Base-by-base conservation (phyloP, 352 stramenopile species). In the Globisporangium ultimum region DNA sequence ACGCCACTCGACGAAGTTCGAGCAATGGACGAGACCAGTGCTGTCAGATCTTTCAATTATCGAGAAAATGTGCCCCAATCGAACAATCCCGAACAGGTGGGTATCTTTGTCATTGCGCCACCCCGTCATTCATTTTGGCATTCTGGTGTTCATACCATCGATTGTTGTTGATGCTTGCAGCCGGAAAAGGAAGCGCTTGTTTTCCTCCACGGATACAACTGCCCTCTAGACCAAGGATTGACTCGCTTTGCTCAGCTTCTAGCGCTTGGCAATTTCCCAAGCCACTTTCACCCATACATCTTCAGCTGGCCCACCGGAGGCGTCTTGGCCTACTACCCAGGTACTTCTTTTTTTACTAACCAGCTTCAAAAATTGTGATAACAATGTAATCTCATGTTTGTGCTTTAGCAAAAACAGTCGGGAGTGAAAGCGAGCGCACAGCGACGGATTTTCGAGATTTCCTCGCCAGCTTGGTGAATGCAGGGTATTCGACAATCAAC, bases 261-360 rank as follows among this genome's bases (percentile, higher is more conserved):
- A 8, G 68, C 81, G 0, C 70, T 88, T 7, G 81, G 79, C 3
- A 76, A 89, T 34, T 91, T 91, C 43, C 81, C 81, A 0, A 70
- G 74, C 0, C 69, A 69, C 20, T 84, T 91, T 55, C 81, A 91
- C 36, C 81, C 81, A 28, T 89, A 81, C 48, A 68, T 91, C 2
- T 91, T 91, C 42, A 89, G 79, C 51, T 91, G 81, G 81, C 77
- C 81, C 0, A 91, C 73, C 28, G 81, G 75, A 28, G 76, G 78
- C 21, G 67, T 70, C 0, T 61, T 91, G 12, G 73, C 78, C 9
- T 91, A 88, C 51, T 88, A 76, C 40, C 76, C 78, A 77, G 73
- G 73, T 64, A 57, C 24, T 41, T 7, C 36, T 13, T 41, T 17
- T 17, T 43, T 17, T 3, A 32, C 38, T 13, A 43, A 11, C 10